A percentile compares a stretch with the other conserved stretches of the same genome.
These are phyloP conservation scores for Crithidia thermophila DNA, from an alignment of 208 protist species.

Conservation along the genomic window DNA sequence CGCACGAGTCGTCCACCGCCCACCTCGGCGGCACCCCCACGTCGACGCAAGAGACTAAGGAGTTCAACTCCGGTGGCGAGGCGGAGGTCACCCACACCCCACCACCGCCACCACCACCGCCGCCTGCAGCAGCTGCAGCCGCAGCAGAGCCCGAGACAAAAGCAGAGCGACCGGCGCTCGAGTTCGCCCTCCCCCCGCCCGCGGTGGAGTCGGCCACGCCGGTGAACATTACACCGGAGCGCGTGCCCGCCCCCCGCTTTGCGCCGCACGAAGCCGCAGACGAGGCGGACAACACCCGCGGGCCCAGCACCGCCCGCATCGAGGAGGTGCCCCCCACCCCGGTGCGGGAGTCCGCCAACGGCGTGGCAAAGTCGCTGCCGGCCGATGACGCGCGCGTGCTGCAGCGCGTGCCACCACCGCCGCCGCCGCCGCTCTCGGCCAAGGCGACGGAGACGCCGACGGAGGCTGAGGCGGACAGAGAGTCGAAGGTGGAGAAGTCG, in stretches of 20 bases:
- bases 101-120: not conserved
- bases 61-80: not conserved
- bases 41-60: not conserved
- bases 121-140: not conserved
- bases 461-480: not conserved
- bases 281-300: slow-evolving; percentile 13
- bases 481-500: slow-evolving; percentile 5
- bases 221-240: slow-evolving; percentile 18
- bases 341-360: slow-evolving; percentile 8
- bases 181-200: not conserved
- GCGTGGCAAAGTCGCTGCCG: slow-evolving; percentile 6
- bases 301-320: slow-evolving; percentile 26
- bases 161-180: not conserved
- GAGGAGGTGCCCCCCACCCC: slow-evolving; percentile 40
- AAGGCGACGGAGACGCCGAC: not conserved
- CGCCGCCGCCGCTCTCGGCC: slow-evolving; percentile 6
- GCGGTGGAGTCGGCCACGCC: not conserved
- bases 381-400: slow-evolving; percentile 32
- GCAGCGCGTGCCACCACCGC: slow-evolving; percentile 34
- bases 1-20: not conserved
- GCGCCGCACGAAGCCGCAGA: not conserved
- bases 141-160: not conserved
- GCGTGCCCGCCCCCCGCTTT: slow-evolving; percentile 12
- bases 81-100: not conserved
- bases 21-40: not conserved